phyloP scores from a whole-genome alignment of 108 stramenopile genomes.

The Cylindrotheca closterium region DNA sequence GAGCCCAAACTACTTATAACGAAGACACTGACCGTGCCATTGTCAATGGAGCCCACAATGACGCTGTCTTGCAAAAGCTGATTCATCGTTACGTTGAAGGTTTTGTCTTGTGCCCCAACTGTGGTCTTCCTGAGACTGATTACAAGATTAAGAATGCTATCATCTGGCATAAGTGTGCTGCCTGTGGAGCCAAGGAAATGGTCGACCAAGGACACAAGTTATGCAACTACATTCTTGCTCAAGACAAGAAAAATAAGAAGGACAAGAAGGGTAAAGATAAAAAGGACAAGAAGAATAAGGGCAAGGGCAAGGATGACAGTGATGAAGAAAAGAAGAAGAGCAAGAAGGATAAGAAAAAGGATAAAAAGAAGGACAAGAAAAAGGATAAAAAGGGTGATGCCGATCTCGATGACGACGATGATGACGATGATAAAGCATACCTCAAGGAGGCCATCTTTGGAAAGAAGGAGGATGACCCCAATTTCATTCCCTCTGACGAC shows the following conservation, averaged over 20 bases:
- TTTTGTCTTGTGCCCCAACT: constrained; percentile 98
- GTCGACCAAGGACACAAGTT: constrained; percentile 98
- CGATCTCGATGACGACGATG: constrained; percentile 10
- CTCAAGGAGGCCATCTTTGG: constrained; percentile 62
- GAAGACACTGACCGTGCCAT: constrained; percentile 93
- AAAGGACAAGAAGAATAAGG: constrained; percentile 52
- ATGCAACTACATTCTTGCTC: constrained; percentile 84
- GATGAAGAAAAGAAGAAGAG: constrained; percentile 77
- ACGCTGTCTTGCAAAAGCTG: constrained; percentile 83
- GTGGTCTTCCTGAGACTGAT: constrained; percentile 95
- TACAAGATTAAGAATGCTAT: constrained; percentile 95
- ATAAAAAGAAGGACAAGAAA: constrained; percentile 74
- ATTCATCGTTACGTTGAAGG: constrained; percentile 92
- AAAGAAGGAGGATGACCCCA: constrained; percentile 52
- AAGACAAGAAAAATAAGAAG: constrained; percentile 89
- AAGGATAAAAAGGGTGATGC: constrained; percentile 29
- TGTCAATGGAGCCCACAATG: constrained; percentile 97
- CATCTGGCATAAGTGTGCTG: constrained; percentile 95
- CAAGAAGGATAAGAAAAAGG: constrained; percentile 64
- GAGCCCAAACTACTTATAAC: constrained; percentile 94
- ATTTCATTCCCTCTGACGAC: constrained; percentile 39
- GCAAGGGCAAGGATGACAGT: constrained; percentile 57
- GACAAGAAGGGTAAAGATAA: constrained; percentile 64
- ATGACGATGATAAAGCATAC: constrained; percentile 59
- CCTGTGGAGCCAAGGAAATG: constrained; percentile 96